These are phyloP conservation scores for Ceratobasidium sp. DNA, from an alignment of 1,284 basidiomycete genomes.

Conservation along the genomic window DNA sequence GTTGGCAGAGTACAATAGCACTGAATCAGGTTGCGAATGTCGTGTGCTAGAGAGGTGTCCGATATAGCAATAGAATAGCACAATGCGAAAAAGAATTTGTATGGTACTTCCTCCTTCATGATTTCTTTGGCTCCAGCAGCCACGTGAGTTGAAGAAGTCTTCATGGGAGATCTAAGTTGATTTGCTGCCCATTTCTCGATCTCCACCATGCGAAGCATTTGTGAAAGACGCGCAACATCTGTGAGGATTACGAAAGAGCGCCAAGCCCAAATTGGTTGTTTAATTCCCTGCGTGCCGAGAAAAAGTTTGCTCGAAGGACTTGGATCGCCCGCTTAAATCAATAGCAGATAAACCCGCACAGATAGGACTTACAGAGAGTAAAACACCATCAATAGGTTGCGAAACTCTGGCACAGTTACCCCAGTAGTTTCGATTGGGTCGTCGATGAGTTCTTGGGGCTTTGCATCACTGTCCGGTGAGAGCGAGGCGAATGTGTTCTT, in stretches of 20 bases:
- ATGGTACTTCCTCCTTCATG: too few species aligned
- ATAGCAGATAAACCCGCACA: background rate
- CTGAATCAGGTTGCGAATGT: background rate
- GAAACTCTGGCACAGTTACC: background rate
- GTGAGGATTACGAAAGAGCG: background rate
- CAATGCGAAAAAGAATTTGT: too few species aligned
- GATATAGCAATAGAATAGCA: background rate
- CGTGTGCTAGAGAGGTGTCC: background rate
- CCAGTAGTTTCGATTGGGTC: background rate
- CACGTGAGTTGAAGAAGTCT: background rate
- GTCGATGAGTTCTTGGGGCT: background rate
- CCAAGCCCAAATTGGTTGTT: background rate
- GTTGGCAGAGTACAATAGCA: background rate
- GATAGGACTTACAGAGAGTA: conserved; percentile 10
- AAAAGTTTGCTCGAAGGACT: background rate
- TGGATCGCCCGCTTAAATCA: background rate
- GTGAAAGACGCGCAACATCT: background rate
- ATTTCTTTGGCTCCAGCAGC: background rate
- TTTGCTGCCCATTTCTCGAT: conserved; percentile 10
- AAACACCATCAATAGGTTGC: background rate
- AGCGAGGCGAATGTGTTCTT: background rate
- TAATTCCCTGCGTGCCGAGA: background rate
- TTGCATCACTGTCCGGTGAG: background rate
- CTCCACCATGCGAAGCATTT: background rate
- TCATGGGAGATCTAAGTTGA: background rate